Conservation (phyloP, 768 basidiomycete genomes). For the Hypholoma sublateritium region DNA sequence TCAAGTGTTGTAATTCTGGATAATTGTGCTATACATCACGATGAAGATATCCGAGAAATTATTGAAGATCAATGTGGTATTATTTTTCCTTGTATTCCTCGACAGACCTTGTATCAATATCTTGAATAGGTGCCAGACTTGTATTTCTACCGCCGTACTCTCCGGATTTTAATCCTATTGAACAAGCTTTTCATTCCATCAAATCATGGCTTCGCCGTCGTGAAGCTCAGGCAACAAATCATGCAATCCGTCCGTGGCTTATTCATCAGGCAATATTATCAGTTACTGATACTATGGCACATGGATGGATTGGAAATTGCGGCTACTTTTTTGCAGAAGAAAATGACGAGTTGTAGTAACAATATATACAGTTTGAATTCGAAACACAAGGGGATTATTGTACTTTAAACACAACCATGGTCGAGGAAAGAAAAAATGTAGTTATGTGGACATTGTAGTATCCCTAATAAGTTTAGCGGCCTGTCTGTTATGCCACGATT, state of each 20-base stretch:
- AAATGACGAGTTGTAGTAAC: neutral
- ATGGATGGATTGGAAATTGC: constrained; percentile 24
- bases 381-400: too few relatives aligned
- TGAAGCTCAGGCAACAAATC: constrained; percentile 16
- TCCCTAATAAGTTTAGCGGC: too few relatives aligned
- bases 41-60: constrained; percentile 20
- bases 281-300: constrained; percentile 16
- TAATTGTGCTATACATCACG: constrained; percentile 31
- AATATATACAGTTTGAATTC: too few relatives aligned
- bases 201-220: constrained; percentile 21
- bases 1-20: constrained; percentile 35
- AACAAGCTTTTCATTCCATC: constrained; percentile 27
- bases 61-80: constrained; percentile 15
- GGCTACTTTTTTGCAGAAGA: constrained; percentile 24
- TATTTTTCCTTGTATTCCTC: neutral
- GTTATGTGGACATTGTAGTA: too few relatives aligned
- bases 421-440: too few relatives aligned
- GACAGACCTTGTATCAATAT: neutral
- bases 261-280: neutral
- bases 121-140: constrained; percentile 19
- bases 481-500: too few relatives aligned
- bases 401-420: too few relatives aligned
- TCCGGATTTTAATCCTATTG: constrained; percentile 31
- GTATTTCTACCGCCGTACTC: constrained; percentile 31
- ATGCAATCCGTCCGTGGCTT: constrained; percentile 17